Percentiles rank a stretch among this genome's conserved stretches.
phyloP scores from a whole-genome alignment of 129 eudicot genomes.

The Artemisia argyi region DNA sequence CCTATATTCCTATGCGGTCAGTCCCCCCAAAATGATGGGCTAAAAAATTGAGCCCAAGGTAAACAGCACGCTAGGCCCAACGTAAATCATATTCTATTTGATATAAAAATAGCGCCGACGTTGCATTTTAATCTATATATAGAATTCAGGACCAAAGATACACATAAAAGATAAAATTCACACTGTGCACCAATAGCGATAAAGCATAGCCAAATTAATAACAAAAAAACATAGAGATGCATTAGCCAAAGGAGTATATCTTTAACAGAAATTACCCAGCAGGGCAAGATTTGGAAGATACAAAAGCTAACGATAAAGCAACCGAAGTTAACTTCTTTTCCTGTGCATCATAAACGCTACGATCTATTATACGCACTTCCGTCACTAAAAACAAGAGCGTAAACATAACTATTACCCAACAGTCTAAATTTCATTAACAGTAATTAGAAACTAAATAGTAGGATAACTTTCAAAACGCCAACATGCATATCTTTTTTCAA shows the following conservation, averaged over 20 bases:
- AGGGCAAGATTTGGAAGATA: constrained; percentile 18
- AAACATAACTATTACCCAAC: constrained; percentile 14
- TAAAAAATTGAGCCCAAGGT: too few relatives aligned
- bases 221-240: neutral
- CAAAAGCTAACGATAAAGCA: constrained; percentile 17
- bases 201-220: too few relatives aligned
- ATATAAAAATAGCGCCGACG: too few relatives aligned
- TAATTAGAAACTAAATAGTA: constrained; percentile 26
- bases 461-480: constrained; percentile 21
- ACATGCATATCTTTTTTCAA: neutral
- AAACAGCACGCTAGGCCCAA: too few relatives aligned
- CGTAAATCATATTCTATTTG: too few relatives aligned
- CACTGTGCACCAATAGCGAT: too few relatives aligned
- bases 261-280: neutral
- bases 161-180: too few relatives aligned
- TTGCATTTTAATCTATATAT: too few relatives aligned
- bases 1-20: too few relatives aligned
- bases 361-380: constrained; percentile 17
- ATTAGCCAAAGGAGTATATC: neutral
- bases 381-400: neutral
- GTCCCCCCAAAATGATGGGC: too few relatives aligned
- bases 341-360: constrained; percentile 15
- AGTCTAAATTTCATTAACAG: constrained; percentile 8
- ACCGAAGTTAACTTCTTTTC: constrained; percentile 24
- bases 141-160: too few relatives aligned